phyloP scores from a whole-genome alignment of 306 rosid species.

The Cicer arietinum region DNA sequence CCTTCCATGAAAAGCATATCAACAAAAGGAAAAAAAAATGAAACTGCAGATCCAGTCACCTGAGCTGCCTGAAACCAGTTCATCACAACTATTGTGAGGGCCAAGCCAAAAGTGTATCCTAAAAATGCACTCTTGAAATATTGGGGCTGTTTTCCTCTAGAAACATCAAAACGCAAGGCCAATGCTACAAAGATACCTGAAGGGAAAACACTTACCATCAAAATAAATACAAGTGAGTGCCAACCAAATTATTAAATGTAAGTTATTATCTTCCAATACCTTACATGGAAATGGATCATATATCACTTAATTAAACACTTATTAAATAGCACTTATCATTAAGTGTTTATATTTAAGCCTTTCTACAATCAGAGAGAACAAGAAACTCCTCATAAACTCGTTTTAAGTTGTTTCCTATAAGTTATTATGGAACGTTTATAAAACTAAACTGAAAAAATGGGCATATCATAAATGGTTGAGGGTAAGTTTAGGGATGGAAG shows the following conservation, averaged over 20 bases:
- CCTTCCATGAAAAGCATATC: neutral
- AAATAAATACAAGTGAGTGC: conserved; percentile 8
- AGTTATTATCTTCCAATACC: conserved; percentile 9
- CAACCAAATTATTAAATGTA: conserved; percentile 9
- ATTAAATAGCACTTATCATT: too few species aligned
- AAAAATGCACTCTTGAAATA: conserved; percentile 93
- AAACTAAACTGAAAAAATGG: neutral
- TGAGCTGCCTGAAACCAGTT: conserved; percentile 99
- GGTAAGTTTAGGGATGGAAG: too few species aligned
- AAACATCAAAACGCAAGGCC: conserved; percentile 95
- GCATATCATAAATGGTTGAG: too few species aligned
- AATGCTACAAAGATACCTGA: conserved; percentile 95
- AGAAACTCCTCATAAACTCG: neutral
- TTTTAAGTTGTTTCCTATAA: neutral
- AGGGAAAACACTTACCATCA: conserved; percentile 21
- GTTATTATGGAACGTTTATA: neutral
- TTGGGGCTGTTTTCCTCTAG: conserved; percentile 80
- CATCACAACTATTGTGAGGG: conserved; percentile 91
- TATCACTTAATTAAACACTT: neutral
- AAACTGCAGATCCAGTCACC: conserved; percentile 59
- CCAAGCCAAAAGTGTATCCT: conserved; percentile 82
- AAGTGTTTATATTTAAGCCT: neutral
- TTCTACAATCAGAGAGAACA: neutral
- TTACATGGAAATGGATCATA: neutral
- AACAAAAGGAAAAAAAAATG: conserved; percentile 12